Evolutionary conservation across 2,329 filamentous ascomycete genomes (phyloP), one percentile per base, ranked within the genome.

Genomic region (Hirsutella rhossiliensis): DNA sequence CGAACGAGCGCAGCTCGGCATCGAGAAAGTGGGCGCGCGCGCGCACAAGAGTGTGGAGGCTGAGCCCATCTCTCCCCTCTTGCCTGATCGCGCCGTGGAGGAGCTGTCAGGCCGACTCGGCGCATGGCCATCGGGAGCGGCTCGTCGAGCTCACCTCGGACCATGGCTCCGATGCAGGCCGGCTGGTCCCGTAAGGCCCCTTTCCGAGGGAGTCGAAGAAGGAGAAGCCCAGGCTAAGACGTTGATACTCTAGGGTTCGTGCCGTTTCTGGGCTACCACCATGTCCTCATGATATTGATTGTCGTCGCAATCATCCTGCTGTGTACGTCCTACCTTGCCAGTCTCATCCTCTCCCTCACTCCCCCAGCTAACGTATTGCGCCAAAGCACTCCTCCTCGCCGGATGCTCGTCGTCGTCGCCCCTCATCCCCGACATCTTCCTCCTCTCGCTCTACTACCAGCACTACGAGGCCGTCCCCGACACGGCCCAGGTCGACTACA

Each of bases 231-330:
- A 27, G 9, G 13, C 39, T 47, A 28, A 36, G 28, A 15, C 27
- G 17, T 39, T 23, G 6, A 11, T 12, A 13, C 4, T 38, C 5
- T 48, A 80, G 79, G 78, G 58, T 78, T 75, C 54, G 67, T 84
- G 61, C 80, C 80, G 53, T 83, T 84, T 60, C 71, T 84, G 47
- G 80, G 80, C 52, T 83, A 83, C 58, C 80, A 83, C 60, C 78
- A 98, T 78, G 84, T 97, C 52, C 77, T 98, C 63, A 98, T 98
- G 92, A 87, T 98, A 56, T 70, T 98, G 53, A 95, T 98, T 59
- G 89, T 86, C 45, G 71, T 96, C 47, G 79, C 89, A 39, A 95
- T 98, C 58, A 94, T 98, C 64, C 72, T 98, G 61, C 74, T 98
- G 53, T 97, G 42, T 43, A 43, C 36, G 42, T 39, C 13, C 89